Conservation (phyloP, 1,284 basidiomycete genomes). For the Tilletiopsis washingtonensis region DNA sequence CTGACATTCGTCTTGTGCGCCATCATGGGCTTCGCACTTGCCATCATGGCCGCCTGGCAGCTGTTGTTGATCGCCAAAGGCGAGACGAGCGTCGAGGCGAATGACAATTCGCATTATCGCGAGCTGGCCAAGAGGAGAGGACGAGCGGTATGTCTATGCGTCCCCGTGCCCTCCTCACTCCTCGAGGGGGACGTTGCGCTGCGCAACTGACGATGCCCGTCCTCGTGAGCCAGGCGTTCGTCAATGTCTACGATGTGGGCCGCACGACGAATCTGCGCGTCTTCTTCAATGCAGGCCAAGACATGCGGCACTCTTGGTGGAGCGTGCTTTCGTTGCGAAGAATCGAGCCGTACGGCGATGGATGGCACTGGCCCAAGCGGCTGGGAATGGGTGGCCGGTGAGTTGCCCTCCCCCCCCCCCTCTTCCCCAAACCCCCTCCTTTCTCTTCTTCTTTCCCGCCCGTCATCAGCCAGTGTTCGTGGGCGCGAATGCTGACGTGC, state of each 20-base stretch:
- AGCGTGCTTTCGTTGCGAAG: constrained; percentile 53
- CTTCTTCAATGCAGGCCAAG: constrained; percentile 78
- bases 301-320: constrained; percentile 7
- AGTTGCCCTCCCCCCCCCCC: neutral
- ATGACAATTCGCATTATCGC: constrained; percentile 73
- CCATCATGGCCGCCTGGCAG: constrained; percentile 73
- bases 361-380: constrained; percentile 68
- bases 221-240: constrained; percentile 64
- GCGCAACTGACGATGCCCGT: no score
- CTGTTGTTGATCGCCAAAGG: constrained; percentile 66
- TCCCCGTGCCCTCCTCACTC: neutral
- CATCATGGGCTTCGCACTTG: constrained; percentile 67
- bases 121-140: constrained; percentile 63
- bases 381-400: constrained; percentile 49
- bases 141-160: neutral
- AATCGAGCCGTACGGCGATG: constrained; percentile 74
- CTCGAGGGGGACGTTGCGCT: constrained; percentile 28
- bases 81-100: constrained; percentile 83
- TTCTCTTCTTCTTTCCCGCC: neutral
- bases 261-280: constrained; percentile 63
- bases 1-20: constrained; percentile 57
- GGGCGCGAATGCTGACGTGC: neutral
- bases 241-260: constrained; percentile 88
- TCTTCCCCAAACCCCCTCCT: neutral
- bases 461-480: no score